These are phyloP conservation scores for Coemansia asiatica DNA, from an alignment of 192 early-diverging fungal genomes.

Conservation along the genomic window DNA sequence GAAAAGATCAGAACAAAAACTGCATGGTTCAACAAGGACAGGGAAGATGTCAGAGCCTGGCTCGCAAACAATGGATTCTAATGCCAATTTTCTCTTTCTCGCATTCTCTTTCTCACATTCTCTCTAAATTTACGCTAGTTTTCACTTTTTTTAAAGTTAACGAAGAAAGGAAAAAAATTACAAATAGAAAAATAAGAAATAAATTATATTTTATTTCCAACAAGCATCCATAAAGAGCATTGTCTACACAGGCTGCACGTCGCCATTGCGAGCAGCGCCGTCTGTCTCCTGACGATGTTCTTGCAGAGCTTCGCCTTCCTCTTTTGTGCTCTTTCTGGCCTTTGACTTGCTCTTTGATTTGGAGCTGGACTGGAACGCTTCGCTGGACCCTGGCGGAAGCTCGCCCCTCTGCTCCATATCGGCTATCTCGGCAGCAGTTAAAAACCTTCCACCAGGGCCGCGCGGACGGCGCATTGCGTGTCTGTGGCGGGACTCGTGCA, in stretches of 20 bases:
- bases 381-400: conserved; percentile 46
- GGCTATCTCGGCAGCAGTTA: conserved; percentile 80
- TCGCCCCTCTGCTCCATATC: conserved; percentile 58
- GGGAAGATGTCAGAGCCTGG: conserved; percentile 41
- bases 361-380: conserved; percentile 35
- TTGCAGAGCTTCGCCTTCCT: not conserved
- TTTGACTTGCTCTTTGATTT: conserved; percentile 35
- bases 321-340: conserved; percentile 8
- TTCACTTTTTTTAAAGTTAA: not conserved
- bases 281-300: conserved; percentile 4
- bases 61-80: conserved; percentile 32
- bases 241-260: conserved; percentile 15
- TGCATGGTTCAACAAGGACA: conserved; percentile 49
- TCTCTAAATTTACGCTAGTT: not conserved
- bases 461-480: conserved; percentile 97
- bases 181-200: not conserved
- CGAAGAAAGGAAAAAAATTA: not conserved
- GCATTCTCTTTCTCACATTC: not conserved
- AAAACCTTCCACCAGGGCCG: conserved; percentile 95
- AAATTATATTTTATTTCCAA: not conserved
- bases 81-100: too few species aligned
- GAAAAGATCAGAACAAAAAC: conserved; percentile 66
- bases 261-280: conserved; percentile 9
- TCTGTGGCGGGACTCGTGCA: conserved; percentile 96
- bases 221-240: not conserved